These are phyloP conservation scores for Aegilops sharonensis DNA, from an alignment of 176 grass and related monocot species.

Conservation along the genomic window DNA sequence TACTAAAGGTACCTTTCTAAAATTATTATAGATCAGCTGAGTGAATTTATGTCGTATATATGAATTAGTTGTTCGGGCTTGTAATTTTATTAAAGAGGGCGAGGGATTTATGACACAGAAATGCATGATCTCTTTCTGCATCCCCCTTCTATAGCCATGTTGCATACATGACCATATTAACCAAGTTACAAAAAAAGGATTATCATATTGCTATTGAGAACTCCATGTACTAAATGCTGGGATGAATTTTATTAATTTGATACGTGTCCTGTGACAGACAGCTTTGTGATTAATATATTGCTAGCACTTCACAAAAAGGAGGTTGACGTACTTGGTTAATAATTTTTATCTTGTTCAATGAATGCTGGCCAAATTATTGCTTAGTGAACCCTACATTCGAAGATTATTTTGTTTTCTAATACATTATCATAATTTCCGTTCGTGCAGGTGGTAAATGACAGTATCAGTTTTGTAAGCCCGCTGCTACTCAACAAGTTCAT, in stretches of 20 bases:
- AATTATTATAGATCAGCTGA: background rate
- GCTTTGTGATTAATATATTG: no score
- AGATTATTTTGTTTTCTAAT: slow-evolving; percentile 19
- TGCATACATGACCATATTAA: background rate
- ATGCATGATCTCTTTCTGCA: slow-evolving; percentile 16
- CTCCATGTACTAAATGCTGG: background rate
- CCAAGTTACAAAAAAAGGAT: background rate
- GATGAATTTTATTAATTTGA: background rate
- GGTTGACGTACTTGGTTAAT: no score
- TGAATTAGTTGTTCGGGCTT: background rate
- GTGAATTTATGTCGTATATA: slow-evolving; percentile 16
- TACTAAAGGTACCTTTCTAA: slow-evolving; percentile 65
- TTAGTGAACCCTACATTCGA: background rate
- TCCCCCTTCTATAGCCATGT: background rate
- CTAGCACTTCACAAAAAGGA: no score
- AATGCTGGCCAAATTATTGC: background rate
- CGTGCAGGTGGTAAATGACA: slow-evolving; percentile 79
- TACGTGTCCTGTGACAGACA: background rate
- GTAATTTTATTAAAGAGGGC: background rate
- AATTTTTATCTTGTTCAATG: background rate
- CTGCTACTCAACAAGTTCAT: slow-evolving; percentile 88
- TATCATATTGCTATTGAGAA: background rate
- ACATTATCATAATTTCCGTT: background rate
- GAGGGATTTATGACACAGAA: background rate
- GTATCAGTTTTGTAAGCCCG: slow-evolving; percentile 76